Evolutionary conservation across 192 early-diverging fungal species (phyloP).

Genomic region (Lobosporangium transversale): DNA sequence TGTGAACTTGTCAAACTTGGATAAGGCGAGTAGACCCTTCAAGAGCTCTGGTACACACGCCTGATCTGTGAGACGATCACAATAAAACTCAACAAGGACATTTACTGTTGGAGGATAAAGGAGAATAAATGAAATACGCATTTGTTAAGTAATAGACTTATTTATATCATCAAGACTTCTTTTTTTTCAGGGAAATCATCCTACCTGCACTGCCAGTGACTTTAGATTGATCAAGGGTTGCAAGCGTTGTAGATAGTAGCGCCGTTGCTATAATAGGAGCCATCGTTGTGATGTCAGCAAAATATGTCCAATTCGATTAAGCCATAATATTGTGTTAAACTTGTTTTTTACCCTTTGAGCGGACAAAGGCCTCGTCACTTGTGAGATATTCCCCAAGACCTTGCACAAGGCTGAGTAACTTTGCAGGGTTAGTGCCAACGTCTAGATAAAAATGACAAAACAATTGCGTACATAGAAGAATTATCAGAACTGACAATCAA

Average conservation of each 20-base stretch:
- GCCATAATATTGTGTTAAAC: no score
- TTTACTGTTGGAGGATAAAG: constrained; percentile 50
- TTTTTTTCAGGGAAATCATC: no score
- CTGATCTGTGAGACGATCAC: constrained; percentile 77
- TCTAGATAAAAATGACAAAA: constrained; percentile 6
- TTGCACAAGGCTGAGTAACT: constrained; percentile 82
- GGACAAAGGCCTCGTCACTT: constrained; percentile 82
- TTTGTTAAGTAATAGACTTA: no score
- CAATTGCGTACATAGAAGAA: background rate
- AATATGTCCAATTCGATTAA: no score
- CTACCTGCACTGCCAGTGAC: constrained; percentile 66
- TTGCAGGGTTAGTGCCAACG: constrained; percentile 61
- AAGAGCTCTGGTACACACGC: constrained; percentile 74
- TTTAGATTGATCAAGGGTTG: constrained; percentile 55
- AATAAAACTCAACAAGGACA: constrained; percentile 78
- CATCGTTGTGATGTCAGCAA: background rate
- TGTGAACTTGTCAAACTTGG: constrained; percentile 68
- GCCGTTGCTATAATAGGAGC: constrained; percentile 62
- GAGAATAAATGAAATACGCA: no score
- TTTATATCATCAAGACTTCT: no score
- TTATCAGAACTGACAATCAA: background rate
- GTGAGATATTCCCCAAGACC: constrained; percentile 80
- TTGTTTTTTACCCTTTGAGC: constrained; percentile 86
- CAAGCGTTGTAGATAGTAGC: constrained; percentile 71
- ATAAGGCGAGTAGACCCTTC: constrained; percentile 69